Evolutionary conservation across 2,329 filamentous ascomycete genomes (phyloP).

Genomic region (Annulohypoxylon truncatum): DNA sequence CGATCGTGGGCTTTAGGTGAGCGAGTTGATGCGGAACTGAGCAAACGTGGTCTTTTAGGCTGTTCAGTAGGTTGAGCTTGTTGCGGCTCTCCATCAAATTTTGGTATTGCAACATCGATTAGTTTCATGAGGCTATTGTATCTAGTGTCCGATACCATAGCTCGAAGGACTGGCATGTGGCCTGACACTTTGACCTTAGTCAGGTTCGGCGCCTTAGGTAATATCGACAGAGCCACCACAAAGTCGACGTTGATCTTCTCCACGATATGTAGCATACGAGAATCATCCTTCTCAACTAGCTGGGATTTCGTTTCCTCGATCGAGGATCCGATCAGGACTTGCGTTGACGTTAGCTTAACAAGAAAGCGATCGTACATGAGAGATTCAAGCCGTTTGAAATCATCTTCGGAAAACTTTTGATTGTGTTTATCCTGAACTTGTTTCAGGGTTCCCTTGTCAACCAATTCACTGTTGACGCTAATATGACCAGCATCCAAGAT

Average conservation of each 20-base stretch:
- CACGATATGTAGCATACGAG: constrained; percentile 85
- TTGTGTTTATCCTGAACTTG: constrained; percentile 93
- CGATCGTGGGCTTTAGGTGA: constrained; percentile 62
- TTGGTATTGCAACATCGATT: constrained; percentile 94
- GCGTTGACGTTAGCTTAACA: constrained; percentile 92
- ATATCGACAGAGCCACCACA: constrained; percentile 92
- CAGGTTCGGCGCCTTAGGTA: constrained; percentile 94
- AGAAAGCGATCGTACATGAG: constrained; percentile 98
- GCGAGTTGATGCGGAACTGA: constrained; percentile 60
- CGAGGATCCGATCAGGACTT: constrained; percentile 93
- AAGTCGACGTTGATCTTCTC: constrained; percentile 99
- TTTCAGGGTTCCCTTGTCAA: constrained; percentile 88
- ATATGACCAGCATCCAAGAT: constrained; percentile 97
- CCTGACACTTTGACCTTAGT: constrained; percentile 93
- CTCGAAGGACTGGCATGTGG: constrained; percentile 90
- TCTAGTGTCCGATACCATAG: constrained; percentile 90
- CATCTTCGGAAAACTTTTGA: constrained; percentile 86
- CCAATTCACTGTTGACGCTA: constrained; percentile 91
- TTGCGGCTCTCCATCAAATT: constrained; percentile 67
- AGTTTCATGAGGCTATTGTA: constrained; percentile 98
- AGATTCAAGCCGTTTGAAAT: constrained; percentile 87
- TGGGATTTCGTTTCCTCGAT: constrained; percentile 90
- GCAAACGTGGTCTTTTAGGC: constrained; percentile 58
- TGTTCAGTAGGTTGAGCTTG: constrained; percentile 46
- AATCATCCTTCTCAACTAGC: constrained; percentile 73